Conservation (phyloP, 2,329 filamentous ascomycete species). For the Curvularia hawaiiensis region DNA sequence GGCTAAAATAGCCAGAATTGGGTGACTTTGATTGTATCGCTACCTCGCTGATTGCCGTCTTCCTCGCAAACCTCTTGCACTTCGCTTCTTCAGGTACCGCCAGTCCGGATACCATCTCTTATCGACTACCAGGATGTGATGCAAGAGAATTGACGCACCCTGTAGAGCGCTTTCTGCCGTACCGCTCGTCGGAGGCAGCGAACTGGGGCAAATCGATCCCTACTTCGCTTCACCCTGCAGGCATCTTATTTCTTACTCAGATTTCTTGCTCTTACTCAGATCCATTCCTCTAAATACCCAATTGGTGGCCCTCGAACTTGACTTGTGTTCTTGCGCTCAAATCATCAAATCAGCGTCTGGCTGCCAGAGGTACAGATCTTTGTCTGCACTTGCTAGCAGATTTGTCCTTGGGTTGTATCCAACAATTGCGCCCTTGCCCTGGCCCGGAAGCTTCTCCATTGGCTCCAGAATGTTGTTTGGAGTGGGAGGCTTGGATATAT, state of each 20-base stretch:
- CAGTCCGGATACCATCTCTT: too few species aligned
- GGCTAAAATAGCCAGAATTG: background rate
- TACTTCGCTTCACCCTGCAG: background rate
- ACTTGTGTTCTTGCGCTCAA: constrained; percentile 15
- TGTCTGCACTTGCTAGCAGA: constrained; percentile 87
- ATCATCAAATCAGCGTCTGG: constrained; percentile 52
- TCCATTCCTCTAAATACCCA: background rate
- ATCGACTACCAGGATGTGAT: background rate
- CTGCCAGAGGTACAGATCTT: constrained; percentile 64
- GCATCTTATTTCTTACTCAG: background rate
- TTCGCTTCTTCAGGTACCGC: background rate
- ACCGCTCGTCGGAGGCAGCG: background rate
- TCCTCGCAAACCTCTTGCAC: background rate
- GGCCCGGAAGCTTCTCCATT: constrained; percentile 65
- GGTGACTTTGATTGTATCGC: background rate
- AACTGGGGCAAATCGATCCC: background rate
- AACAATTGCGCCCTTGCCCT: constrained; percentile 70
- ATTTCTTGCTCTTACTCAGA: background rate
- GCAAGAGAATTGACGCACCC: background rate
- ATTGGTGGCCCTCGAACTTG: background rate
- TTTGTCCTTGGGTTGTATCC: constrained; percentile 93
- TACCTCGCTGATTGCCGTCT: background rate
- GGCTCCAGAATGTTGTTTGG: constrained; percentile 67
- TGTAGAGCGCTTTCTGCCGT: background rate
- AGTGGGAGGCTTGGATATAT: constrained; percentile 61